A percentile compares a stretch with the other conserved stretches of the same genome.
Evolutionary conservation across 2,329 filamentous ascomycete species (phyloP).

Genomic region (Arachnomyces sp.): DNA sequence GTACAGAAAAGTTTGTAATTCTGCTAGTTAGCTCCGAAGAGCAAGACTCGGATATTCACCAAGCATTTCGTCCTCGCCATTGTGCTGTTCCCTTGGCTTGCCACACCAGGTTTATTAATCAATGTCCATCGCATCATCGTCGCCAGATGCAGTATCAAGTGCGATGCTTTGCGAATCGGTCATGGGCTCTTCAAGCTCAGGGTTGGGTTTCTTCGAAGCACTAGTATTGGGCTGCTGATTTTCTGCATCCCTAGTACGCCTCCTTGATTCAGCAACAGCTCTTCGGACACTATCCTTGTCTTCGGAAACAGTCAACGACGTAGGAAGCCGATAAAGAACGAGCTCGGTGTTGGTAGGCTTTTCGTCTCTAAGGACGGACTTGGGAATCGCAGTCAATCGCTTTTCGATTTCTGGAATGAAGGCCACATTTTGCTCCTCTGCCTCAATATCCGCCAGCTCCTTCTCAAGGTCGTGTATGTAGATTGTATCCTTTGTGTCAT

Average conservation of each 20-base stretch:
- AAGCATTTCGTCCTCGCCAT: neutral
- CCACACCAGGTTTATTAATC: constrained; percentile 10
- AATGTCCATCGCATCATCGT: constrained; percentile 19
- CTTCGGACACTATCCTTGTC: constrained; percentile 68
- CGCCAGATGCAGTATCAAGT: neutral
- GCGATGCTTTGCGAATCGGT: neutral
- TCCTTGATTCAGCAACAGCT: constrained; percentile 73
- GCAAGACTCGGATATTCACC: too few species aligned
- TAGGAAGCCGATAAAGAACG: constrained; percentile 76
- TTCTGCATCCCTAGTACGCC: constrained; percentile 53
- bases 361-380: constrained; percentile 51
- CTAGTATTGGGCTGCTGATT: constrained; percentile 36
- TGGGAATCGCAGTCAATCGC: constrained; percentile 64
- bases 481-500: constrained; percentile 78
- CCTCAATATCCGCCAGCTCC: constrained; percentile 66
- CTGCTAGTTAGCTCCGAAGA: too few species aligned
- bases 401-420: constrained; percentile 83
- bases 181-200: too few species aligned
- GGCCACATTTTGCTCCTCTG: constrained; percentile 55
- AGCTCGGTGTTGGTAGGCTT: constrained; percentile 57
- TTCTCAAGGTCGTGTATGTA: constrained; percentile 88
- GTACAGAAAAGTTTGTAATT: too few species aligned
- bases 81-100: neutral
- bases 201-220: constrained; percentile 8
- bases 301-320: constrained; percentile 65